phyloP scores from a whole-genome alignment of 352 stramenopile species.

The Phytophthora niederhauseri region DNA sequence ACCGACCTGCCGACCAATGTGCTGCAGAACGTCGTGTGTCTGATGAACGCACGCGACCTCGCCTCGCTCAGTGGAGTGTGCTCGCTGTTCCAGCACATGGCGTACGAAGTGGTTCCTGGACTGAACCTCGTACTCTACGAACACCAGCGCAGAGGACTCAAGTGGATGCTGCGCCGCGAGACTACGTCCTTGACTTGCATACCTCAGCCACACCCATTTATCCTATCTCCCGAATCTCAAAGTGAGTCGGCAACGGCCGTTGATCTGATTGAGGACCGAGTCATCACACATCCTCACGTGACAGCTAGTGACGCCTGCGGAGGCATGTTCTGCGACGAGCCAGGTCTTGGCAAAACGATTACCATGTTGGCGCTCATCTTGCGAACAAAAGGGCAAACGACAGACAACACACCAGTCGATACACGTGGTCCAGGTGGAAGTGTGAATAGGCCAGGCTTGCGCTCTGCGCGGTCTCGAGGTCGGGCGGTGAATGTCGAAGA shows the following conservation, averaged over 20 bases:
- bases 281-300: constrained; percentile 35
- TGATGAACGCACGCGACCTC: constrained; percentile 67
- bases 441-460: constrained; percentile 34
- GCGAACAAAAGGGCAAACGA: constrained; percentile 70
- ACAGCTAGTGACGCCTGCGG: constrained; percentile 57
- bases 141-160: constrained; percentile 75
- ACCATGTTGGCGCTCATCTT: constrained; percentile 85
- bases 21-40: constrained; percentile 62
- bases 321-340: constrained; percentile 86
- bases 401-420: constrained; percentile 24
- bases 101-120: constrained; percentile 84
- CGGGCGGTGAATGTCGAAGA: constrained; percentile 52
- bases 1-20: constrained; percentile 70
- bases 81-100: constrained; percentile 78
- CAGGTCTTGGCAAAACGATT: constrained; percentile 86
- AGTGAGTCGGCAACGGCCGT: constrained; percentile 32
- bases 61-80: constrained; percentile 65
- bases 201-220: constrained; percentile 57
- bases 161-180: constrained; percentile 84
- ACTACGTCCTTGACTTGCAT: constrained; percentile 41
- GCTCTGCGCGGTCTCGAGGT: constrained; percentile 47
- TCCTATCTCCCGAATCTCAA: constrained; percentile 26
- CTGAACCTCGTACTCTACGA: constrained; percentile 75
- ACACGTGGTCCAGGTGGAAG: constrained; percentile 10
- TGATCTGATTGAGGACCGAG: constrained; percentile 61